A percentile compares a stretch with the other conserved stretches of the same genome.
Evolutionary conservation across 1,284 basidiomycete genomes (phyloP).

Genomic region (Ustilago esculenta): DNA sequence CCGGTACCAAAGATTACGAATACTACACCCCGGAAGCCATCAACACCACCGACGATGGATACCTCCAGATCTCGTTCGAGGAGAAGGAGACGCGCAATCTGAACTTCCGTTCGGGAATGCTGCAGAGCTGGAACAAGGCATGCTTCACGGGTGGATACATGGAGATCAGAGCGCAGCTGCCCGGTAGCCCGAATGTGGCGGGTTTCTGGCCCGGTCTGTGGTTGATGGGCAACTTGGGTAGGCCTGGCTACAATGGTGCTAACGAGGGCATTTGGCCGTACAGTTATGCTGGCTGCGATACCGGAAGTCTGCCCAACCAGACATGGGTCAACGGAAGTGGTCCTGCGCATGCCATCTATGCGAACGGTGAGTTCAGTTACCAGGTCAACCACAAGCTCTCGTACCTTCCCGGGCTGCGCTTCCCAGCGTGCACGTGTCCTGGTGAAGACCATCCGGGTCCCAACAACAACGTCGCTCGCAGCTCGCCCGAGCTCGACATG

Average conservation of each 20-base stretch:
- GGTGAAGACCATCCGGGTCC: constrained; percentile 59
- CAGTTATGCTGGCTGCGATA: constrained; percentile 65
- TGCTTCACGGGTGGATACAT: constrained; percentile 64
- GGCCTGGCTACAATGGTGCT: constrained; percentile 61
- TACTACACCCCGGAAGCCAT: constrained; percentile 65
- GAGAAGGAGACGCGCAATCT: constrained; percentile 47
- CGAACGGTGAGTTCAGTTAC: constrained; percentile 19
- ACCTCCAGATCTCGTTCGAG: constrained; percentile 51
- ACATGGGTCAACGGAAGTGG: constrained; percentile 39
- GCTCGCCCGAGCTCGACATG: constrained; percentile 64
- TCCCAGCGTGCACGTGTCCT: constrained; percentile 54
- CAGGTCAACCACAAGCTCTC: constrained; percentile 32
- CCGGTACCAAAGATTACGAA: constrained; percentile 61
- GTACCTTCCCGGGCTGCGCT: constrained; percentile 52
- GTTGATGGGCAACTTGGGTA: constrained; percentile 59
- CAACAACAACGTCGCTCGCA: constrained; percentile 52
- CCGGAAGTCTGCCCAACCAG: constrained; percentile 56
- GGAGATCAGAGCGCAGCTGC: constrained; percentile 29
- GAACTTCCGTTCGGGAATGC: constrained; percentile 61
- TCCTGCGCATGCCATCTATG: constrained; percentile 35
- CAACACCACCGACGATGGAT: constrained; percentile 45
- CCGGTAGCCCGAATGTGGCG: constrained; percentile 7
- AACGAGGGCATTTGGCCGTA: constrained; percentile 67
- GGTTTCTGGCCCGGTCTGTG: constrained; percentile 68
- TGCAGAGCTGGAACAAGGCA: constrained; percentile 64